phyloP scores from a whole-genome alignment of 2,329 filamentous ascomycete genomes.

The Endothia cerciana region DNA sequence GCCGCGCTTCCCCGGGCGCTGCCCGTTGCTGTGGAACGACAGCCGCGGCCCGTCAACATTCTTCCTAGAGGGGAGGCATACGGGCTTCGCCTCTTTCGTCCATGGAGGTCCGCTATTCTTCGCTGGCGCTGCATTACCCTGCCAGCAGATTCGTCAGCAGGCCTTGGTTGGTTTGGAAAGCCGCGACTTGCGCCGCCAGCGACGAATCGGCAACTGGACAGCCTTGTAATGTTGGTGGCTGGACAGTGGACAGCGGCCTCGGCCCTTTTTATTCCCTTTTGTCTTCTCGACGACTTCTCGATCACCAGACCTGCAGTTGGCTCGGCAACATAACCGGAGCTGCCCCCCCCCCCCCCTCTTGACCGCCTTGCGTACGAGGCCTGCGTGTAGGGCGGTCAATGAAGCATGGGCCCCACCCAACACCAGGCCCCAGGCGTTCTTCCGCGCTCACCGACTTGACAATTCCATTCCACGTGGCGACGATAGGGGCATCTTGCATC shows the following conservation, averaged over 20 bases:
- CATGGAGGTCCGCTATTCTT: conserved; percentile 24
- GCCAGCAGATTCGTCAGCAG: conserved; percentile 17
- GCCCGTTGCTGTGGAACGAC: conserved; percentile 18
- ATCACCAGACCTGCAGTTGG: conserved; percentile 17
- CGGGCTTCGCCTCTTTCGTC: conserved; percentile 24
- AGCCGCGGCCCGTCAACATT: conserved; percentile 14
- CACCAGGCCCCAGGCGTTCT: conserved; percentile 20
- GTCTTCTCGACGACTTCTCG: conserved; percentile 9
- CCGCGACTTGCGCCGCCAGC: conserved; percentile 19
- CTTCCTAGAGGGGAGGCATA: conserved; percentile 13
- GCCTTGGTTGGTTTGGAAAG: conserved; percentile 1
- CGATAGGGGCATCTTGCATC: conserved; percentile 11
- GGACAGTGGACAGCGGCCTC: conserved; percentile 19
- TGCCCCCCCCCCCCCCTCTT: conserved; percentile 18
- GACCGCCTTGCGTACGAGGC: conserved; percentile 20
- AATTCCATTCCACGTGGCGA: conserved; percentile 26
- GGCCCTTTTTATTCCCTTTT: conserved; percentile 1
- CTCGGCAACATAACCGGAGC: conserved; percentile 17
- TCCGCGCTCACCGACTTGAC: conserved; percentile 28
- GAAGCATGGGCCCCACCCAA: conserved; percentile 24
- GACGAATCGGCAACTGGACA: not conserved
- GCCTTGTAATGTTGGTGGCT: conserved; percentile 27
- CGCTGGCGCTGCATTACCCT: conserved; percentile 19
- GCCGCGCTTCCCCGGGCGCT: conserved; percentile 21
- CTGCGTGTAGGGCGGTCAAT: conserved; percentile 26